Evolutionary conservation across 371 early-diverging fungal species (phyloP), one percentile per base, ranked within the genome.

Genomic region (Basidiobolus meristosporus): DNA sequence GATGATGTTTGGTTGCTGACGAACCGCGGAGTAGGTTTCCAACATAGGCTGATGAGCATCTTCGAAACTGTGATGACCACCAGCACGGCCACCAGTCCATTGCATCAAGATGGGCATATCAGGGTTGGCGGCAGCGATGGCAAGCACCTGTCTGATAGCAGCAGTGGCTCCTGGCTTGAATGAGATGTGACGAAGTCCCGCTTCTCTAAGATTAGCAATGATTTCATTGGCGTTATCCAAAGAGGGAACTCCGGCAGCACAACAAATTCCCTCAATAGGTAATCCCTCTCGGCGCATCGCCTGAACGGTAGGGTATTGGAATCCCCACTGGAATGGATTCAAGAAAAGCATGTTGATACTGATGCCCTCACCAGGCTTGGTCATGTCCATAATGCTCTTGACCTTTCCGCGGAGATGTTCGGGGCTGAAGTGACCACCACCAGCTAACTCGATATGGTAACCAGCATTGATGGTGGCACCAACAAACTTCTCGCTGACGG

Each of bases 41-140:
- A 93, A 57, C 47, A 93, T 82, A 38, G 91, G 91, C 48, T 77
- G 75, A 53, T 91, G 90, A 62, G 87, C 79, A 56, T 93, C 95
- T 62, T 93, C 95, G 43, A 82, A 93, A 44, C 81, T 78, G 75
- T 93, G 95, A 59, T 93, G 95, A 26, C 95, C 95, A 56, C 95
- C 95, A 31, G 82, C 90, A 57, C 95, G 82, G 33, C 91, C 95
- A 60, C 95, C 91, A 36, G 95, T 93, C 95, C 95, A 93, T 55
- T 93, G 89, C 52, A 93, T 65, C 26, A 90, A 70, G 37, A 93
- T 67, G 19, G 91, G 83, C 76, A 90, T 83, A 35, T 77, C 75
- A 16, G 88, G 87, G 55, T 87, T 80, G 38, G 73, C 68, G 53
- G 82, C 78, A 35, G 91, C 95, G 52, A 93, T 93, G 30, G 74